phyloP scores from a whole-genome alignment of 1,284 basidiomycete genomes.

The Schizopora paradoxa region DNA sequence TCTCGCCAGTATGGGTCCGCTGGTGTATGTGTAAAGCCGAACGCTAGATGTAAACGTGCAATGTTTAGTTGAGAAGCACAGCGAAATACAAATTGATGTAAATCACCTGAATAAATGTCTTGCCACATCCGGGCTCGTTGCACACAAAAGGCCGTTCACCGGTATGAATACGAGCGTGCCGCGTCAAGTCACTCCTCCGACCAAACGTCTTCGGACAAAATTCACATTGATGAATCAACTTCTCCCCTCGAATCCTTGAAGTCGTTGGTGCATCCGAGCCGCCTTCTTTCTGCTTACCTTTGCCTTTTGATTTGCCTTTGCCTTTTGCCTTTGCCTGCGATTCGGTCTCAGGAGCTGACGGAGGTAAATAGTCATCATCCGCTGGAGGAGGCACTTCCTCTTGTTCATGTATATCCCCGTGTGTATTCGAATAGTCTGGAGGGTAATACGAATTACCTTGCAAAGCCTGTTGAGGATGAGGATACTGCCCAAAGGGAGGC shows the following conservation, averaged over 20 bases:
- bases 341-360: background rate
- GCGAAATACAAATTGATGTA: constrained; percentile 5
- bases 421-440: too few species aligned
- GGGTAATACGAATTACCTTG: too few species aligned
- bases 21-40: constrained; percentile 83
- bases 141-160: constrained; percentile 83
- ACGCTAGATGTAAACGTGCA: constrained; percentile 40
- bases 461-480: too few species aligned
- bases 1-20: constrained; percentile 85
- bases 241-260: constrained; percentile 1
- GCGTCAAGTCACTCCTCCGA: constrained; percentile 66
- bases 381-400: background rate
- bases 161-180: constrained; percentile 84
- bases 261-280: constrained; percentile 9
- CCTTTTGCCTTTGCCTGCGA: background rate
- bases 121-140: constrained; percentile 64
- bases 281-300: background rate
- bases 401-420: too few species aligned
- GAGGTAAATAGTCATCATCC: background rate
- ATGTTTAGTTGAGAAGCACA: constrained; percentile 1
- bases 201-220: constrained; percentile 72
- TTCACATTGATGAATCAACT: constrained; percentile 36
- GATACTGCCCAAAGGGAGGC: too few species aligned
- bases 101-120: constrained; percentile 78
- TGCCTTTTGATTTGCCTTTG: constrained; percentile 2